Base-by-base conservation (phyloP, 2,329 filamentous ascomycete species). In the Botrytis fragariae region DNA sequence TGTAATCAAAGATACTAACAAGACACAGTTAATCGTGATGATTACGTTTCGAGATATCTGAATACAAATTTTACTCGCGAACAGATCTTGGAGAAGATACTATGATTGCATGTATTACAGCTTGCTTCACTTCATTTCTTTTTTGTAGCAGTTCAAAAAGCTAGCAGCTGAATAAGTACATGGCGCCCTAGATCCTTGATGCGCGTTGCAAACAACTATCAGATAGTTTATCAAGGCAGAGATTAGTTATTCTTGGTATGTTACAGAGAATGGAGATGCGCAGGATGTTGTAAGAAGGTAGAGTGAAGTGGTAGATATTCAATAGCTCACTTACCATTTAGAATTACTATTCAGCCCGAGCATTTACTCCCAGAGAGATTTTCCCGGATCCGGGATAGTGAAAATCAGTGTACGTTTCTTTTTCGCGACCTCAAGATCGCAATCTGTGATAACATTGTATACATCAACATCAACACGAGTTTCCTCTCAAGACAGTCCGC, bases 21-120 rank as follows among this genome's bases (percentile, higher is more conserved):
- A 74, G 45, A 51, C 29, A 45, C 69, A 94, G 92, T 94, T 77
- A 93, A 92, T 77, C 89, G 90, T 48, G 94, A 97, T 77, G 94
- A 97, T 81, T 97, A 91, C 77, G 85, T 93, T 75, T 95, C 93
- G 25, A 87, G 91, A 74, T 94, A 91, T 85, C 87, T 91, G 75
- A 90, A 92, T 78, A 91, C 91, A 5, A 94, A 93, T 79, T 90
- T 88, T 75, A 74, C 82, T 22, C 78, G 77, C 44, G 75, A 78
- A 44, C 74, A 81, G 61, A 77, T 77, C 1, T 37, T 81, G 37
- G 60, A 71, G 14, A 74, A 79, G 57, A 79, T 81, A 69, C 63
- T 81, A 6, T 81, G 68, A 78, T 35, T n/a, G 12, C 18, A 10
- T 5, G 22, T 25, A 32, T 44, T 20, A 25, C 18, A 2, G 64